phyloP scores from a whole-genome alignment of 163 green algal species.

The Chloromonas sp. region DNA sequence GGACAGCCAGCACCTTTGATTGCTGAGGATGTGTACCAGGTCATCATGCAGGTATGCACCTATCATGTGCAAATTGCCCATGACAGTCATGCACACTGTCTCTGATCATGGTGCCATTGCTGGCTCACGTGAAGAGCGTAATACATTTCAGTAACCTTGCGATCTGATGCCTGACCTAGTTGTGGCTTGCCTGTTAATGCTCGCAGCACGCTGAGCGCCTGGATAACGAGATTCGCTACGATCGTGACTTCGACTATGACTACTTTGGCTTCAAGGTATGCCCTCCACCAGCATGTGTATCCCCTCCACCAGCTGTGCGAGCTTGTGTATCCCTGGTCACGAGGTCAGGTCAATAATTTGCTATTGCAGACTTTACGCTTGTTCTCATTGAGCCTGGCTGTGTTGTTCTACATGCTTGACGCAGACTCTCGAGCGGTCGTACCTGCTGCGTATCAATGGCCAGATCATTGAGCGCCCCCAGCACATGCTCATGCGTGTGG shows the following conservation, averaged over 20 bases:
- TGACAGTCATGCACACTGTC: no score
- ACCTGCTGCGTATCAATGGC: conserved; percentile 93
- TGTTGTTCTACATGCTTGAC: no score
- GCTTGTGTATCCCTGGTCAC: neutral
- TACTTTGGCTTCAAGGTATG: conserved; percentile 99
- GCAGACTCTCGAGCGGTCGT: conserved; percentile 96
- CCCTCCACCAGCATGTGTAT: neutral
- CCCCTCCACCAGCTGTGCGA: neutral
- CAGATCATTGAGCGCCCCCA: conserved; percentile 96
- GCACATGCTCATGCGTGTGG: conserved; percentile 99
- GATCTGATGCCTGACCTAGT: no score
- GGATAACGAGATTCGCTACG: conserved; percentile 97
- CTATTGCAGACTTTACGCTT: no score
- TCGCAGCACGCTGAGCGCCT: conserved; percentile 76
- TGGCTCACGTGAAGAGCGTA: no score
- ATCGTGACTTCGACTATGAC: conserved; percentile 99
- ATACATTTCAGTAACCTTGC: no score
- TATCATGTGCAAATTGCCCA: no score
- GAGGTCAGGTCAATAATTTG: no score
- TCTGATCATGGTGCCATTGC: no score
- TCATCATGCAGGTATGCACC: conserved; percentile 70
- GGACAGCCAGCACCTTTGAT: conserved; percentile 79
- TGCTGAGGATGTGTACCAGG: conserved; percentile 83
- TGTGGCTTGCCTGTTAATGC: neutral
- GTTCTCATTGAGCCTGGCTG: no score